phyloP scores from a whole-genome alignment of 192 early-diverging fungal genomes.

The Coemansia sp. region DNA sequence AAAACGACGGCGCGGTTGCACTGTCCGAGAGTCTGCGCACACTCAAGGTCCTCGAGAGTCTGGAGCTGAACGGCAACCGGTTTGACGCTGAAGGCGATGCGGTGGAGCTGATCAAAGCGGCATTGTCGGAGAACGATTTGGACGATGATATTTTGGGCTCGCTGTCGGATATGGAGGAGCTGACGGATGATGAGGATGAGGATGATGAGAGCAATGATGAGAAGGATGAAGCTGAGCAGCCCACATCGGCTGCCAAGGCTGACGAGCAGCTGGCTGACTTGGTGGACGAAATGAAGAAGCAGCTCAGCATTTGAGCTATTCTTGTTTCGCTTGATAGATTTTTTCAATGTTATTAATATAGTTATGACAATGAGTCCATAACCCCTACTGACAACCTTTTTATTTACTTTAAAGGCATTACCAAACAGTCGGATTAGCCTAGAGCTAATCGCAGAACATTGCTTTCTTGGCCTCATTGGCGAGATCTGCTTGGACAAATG shows the following conservation, averaged over 20 bases:
- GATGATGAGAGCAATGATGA: constrained; percentile 46
- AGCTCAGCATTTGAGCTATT: constrained; percentile 36
- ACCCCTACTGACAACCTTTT: too few relatives aligned
- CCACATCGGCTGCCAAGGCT: constrained; percentile 28
- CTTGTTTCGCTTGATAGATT: not conserved
- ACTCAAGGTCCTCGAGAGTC: constrained; percentile 60
- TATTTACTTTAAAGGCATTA: too few relatives aligned
- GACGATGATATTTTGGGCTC: constrained; percentile 82
- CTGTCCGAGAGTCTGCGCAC: constrained; percentile 68
- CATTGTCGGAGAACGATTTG: constrained; percentile 66
- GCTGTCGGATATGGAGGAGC: constrained; percentile 93
- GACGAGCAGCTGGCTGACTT: constrained; percentile 44
- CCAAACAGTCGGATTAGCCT: too few relatives aligned
- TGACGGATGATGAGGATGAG: constrained; percentile 67
- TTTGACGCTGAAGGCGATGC: constrained; percentile 80
- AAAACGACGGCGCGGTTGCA: constrained; percentile 65
- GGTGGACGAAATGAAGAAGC: constrained; percentile 49
- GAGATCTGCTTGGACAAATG: too few relatives aligned
- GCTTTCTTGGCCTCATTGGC: too few relatives aligned
- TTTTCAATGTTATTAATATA: not conserved
- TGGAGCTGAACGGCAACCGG: constrained; percentile 92
- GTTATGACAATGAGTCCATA: too few relatives aligned
- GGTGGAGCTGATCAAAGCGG: constrained; percentile 71
- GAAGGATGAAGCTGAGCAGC: constrained; percentile 11
- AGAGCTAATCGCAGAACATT: too few relatives aligned